Percentiles rank a stretch among this genome's conserved stretches.
Conservation (phyloP, 2,329 filamentous ascomycete genomes). For the Passalora sequoiae region DNA sequence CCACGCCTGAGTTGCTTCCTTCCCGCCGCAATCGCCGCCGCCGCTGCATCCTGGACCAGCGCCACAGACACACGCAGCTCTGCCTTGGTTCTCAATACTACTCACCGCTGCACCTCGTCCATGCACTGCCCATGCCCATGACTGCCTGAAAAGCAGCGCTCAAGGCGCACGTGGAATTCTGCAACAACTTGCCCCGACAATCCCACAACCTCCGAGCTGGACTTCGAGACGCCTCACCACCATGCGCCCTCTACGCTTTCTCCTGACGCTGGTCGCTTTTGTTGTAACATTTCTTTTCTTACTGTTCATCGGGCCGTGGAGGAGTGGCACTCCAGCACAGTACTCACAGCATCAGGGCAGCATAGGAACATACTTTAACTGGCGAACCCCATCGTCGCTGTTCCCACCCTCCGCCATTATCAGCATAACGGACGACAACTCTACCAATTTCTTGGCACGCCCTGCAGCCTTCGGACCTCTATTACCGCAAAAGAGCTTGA, state of each 20-base stretch:
- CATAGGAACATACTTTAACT: constrained; percentile 44
- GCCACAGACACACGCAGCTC: no score
- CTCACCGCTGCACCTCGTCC: no score
- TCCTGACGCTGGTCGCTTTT: constrained; percentile 42
- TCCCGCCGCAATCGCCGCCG: no score
- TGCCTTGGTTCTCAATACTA: no score
- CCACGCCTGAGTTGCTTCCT: no score
- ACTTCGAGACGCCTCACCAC: constrained; percentile 14
- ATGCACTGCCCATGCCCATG: constrained; percentile 1
- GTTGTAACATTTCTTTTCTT: constrained; percentile 42
- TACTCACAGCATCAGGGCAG: constrained; percentile 30
- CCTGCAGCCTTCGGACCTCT: constrained; percentile 88
- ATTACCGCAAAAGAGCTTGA: constrained; percentile 69
- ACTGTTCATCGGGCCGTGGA: constrained; percentile 36
- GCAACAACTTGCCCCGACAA: not conserved
- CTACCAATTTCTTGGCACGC: constrained; percentile 88
- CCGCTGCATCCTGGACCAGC: no score
- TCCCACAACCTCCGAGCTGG: no score
- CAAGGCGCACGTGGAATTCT: not conserved
- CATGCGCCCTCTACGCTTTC: constrained; percentile 40
- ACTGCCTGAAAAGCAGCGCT: not conserved
- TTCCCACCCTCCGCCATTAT: constrained; percentile 96
- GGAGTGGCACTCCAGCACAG: constrained; percentile 11
- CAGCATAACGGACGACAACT: constrained; percentile 95
- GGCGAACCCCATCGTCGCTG: constrained; percentile 66